Evolutionary conservation across 495 filamentous ascomycete species (phyloP), one percentile per base, ranked within the genome.

Genomic region (Aspergillus sclerotioniger): DNA sequence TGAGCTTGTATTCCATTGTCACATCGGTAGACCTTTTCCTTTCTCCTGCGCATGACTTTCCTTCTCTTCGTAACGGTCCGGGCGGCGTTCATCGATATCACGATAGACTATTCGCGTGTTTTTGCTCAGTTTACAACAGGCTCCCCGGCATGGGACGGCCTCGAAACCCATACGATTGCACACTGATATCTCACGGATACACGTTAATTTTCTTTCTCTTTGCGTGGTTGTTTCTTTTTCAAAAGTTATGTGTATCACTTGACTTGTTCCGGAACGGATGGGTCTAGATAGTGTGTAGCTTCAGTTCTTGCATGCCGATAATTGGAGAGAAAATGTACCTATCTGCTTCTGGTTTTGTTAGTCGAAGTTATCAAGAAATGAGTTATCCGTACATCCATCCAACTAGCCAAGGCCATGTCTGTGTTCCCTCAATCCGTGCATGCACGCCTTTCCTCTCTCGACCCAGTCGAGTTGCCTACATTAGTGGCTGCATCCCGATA

Each of bases 81-180:
- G 72, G 70, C 68, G 73, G 74, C 75, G 75, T 76, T 71, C 61
- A 61, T 75, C 66, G 69, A 71, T 69, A 64, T 76, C 70, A 76
- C 51, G 58, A 71, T 78, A 78, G 75, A 78, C 68, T 70, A 65
- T 62, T 65, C 60, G 61, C 64, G 48, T 50, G 51, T 61, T 60
- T 60, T 25, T 52, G 48, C 54, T 64, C 61, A 47, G 60, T 39
- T 60, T 54, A 53, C 49, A 56, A 29, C 25, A 32, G 49, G 51
- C 43, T 54, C 49, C 54, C 55, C 55, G 51, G 51, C 7, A 43
- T 61, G 53, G 60, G 60, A 47, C 57, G 54, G 58, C 49, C 55
- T 49, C 54, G 53, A 50, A 19, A 29, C 41, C 58, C 41, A 20
- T 62, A 54, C 58, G 16, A 57, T 52, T 51, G 49, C 57, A 47